Base-by-base conservation (phyloP, 306 rosid species). In the Vicia sativa region DNA sequence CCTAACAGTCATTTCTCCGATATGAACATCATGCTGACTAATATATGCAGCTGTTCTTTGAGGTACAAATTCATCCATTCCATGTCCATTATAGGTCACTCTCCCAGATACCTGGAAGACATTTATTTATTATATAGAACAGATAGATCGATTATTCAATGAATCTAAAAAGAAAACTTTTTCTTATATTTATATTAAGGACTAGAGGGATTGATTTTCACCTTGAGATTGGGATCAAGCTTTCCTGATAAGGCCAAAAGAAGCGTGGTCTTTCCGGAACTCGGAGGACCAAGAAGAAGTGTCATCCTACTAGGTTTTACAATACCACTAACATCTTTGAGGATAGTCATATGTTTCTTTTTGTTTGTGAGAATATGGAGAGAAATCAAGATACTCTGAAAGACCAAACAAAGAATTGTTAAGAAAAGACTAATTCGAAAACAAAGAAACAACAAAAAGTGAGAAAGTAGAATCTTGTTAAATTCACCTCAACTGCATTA, bases 251-350 rank as follows among this genome's bases (percentile, higher is more conserved):
- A 82, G 52, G 89, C 88, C 56, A 81, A 29, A 62, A 88, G 70
- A 9, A 88, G 21, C 2, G 91, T 83, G 41, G 95, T 88, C 73
- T 85, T 88, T 31, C 95, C 91, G 4, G 91, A 80, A 31, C 89
- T 78, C 31, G 91, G 95, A 73, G 91, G 89, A 42, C 95, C 95
- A 68, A 88, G 58, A 68, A 88, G 91, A 16, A 88, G 57, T 25
- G 95, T 88, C 91, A 89, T 82, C 88, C 89, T 76, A 2, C 86
- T 76, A 15, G 96, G 96, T 64, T 74, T 89, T 62, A 89, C 59
- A 0, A 82, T 73, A 59, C 96, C 96, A 67, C 82, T 82, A 9
- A 82, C 62, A 72, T 86, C 84, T 65, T 82, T 73, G 6, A 89
- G 89, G 16, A 89, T 89, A 18, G 78, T 58, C 29, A 78, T 16